Evolutionary conservation across 345 rosid species (phyloP).

Genomic region (Eucalyptus tenuipes): DNA sequence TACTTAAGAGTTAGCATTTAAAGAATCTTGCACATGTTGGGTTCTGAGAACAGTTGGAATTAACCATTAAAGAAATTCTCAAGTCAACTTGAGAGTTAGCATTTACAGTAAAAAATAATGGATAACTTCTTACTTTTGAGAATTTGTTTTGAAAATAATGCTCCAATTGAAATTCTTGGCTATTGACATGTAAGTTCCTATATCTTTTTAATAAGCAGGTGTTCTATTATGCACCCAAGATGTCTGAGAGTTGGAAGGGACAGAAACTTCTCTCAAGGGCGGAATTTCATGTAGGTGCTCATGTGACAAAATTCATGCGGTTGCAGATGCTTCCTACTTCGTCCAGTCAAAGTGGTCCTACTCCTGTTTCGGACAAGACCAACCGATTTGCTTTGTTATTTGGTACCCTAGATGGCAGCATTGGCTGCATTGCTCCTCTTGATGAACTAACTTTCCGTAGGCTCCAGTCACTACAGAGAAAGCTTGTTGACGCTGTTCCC

Average conservation of each 20-base stretch:
- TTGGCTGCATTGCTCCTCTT: conserved; percentile 91
- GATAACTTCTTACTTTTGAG: background rate
- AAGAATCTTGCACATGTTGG: background rate
- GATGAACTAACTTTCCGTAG: conserved; percentile 91
- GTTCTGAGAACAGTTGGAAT: background rate
- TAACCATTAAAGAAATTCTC: background rate
- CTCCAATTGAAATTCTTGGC: background rate
- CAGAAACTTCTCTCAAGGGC: conserved; percentile 94
- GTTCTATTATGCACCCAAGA: conserved; percentile 91
- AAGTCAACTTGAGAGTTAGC: background rate
- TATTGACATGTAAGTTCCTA: background rate
- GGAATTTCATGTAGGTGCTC: conserved; percentile 91
- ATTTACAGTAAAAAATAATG: background rate
- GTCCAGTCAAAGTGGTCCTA: conserved; percentile 32
- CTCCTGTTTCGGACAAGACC: conserved; percentile 66
- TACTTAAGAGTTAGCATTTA: background rate
- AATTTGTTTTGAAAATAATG: background rate
- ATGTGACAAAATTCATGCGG: conserved; percentile 80
- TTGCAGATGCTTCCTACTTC: conserved; percentile 75
- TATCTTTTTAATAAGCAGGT: conserved; percentile 27
- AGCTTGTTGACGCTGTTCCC: conserved; percentile 84
- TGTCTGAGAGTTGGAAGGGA: conserved; percentile 98
- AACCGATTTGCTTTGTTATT: conserved; percentile 82
- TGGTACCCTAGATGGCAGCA: conserved; percentile 89
- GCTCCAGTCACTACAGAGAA: conserved; percentile 82